Evolutionary conservation across 805 yeast species (phyloP), one percentile per base, ranked within the genome.

Genomic region (Ascoidea rubescens): DNA sequence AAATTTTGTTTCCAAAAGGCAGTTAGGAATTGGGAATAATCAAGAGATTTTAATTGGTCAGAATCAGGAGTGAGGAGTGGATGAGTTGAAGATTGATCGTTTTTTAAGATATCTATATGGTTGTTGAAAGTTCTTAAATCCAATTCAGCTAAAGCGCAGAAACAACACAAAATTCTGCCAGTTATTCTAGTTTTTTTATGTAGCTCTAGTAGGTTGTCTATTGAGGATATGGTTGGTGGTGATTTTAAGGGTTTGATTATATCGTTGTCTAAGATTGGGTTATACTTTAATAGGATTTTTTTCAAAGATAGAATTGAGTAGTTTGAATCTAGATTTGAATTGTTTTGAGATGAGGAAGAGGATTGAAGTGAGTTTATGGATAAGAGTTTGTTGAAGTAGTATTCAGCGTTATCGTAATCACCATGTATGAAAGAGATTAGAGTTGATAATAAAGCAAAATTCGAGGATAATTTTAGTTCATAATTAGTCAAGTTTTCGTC

Each of bases 101-200:
- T 44, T 33, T 55, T 47, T n/a, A 60, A 45, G 16, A 54, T 48
- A 52, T 60, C 63, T 1, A 50, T 32, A 45, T 53, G 60, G 7
- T 47, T 31, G 28, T 48, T 48, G 17, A 50, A 53, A 6, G 43
- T 43, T 50, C 62, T 55, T 46, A 55, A 47, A 17, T 48, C 52
- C 42, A 57, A 55, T 49, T 69, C 72, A 46, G 62, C 61, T n/a
- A 52, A 52, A 1, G 62, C 68, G 57, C 71, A 70, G 45, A 68
- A 51, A 14, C 65, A 61, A 55, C 70, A 66, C 5, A 67, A 53
- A 7, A 65, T 66, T 46, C 70, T 60, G 5, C 68, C 69, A 3
- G 72, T 69, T 5, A 69, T 61, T 7, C 55, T 54, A 16, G 61
- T 60, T 2, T 60, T 55, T 46, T 62, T 57, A 4, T 63, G 60